Base-by-base conservation (phyloP, 164 flowering plant genomes). In the Stephania yunnanensis region DNA sequence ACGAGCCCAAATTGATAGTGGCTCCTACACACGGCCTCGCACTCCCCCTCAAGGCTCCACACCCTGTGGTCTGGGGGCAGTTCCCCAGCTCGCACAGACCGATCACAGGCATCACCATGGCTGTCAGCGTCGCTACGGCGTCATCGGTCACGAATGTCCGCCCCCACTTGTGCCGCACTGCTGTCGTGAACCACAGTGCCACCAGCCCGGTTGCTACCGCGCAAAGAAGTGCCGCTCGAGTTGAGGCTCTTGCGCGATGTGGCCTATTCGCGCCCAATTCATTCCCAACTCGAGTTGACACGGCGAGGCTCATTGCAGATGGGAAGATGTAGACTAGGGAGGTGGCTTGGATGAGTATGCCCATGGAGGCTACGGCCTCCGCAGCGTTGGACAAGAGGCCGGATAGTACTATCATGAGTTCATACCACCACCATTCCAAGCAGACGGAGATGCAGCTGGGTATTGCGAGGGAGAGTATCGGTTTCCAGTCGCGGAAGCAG, bases 361-460 rank as follows among this genome's bases (percentile, higher is more conserved):
- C 94, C 89, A 85, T 89, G 25, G 89, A 71, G 7, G 90, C 90
- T 3, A 92, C 82, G 0, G 83, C 74, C 29, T 77, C 86, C 0
- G 81, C 53, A 0, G 91, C 82, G 20, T 87, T 80, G 1, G 73
- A 1, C 0, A 92, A 76, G 1, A 86, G 74, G 1, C 94, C 97
- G 0, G 86, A 81, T 15, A 90, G 74, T 10, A 91, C 45, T 6
- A 87, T 81, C 91, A 91, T 89, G 19, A 91, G 70, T 75, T 91
- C 94, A 19, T 89, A 92, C 92, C 92, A 92, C 92, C 97, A 90
- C 93, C 94, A 92, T 69, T 90, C 94, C 22, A 92, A 76, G 84
- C 97, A 92, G 1, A 92, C 94, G 0, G 91, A 85, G 5, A 82
- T 25, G 17, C 89, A 87, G 36, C 91, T 90, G 0, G 92, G 92